phyloP scores from a whole-genome alignment of 2,329 filamentous ascomycete species.

The Aspergillus aculeatus region DNA sequence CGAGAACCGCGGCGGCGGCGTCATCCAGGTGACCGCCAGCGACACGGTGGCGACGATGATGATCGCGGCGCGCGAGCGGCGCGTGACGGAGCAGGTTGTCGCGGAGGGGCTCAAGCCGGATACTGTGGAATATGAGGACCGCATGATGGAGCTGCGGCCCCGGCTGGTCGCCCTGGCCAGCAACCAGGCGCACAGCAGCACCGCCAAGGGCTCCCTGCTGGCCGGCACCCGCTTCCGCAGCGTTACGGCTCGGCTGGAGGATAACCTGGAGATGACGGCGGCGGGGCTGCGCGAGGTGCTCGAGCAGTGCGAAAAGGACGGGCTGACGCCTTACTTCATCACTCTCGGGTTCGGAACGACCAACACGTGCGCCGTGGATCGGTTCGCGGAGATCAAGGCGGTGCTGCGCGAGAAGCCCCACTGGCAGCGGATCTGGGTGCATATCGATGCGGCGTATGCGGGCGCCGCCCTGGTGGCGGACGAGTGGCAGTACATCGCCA shows the following conservation, averaged over 20 bases:
- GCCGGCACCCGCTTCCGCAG: constrained; percentile 77
- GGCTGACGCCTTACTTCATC: constrained; percentile 81
- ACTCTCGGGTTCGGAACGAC: constrained; percentile 84
- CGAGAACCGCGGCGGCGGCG: constrained; percentile 69
- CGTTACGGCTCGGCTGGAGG: constrained; percentile 61
- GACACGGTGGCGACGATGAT: constrained; percentile 85
- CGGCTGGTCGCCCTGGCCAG: constrained; percentile 78
- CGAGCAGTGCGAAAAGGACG: constrained; percentile 63
- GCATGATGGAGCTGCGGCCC: constrained; percentile 63
- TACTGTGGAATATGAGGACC: constrained; percentile 65
- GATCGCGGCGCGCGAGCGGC: constrained; percentile 81
- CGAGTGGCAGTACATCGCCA: constrained; percentile 70
- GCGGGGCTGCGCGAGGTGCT: constrained; percentile 61
- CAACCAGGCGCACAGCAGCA: constrained; percentile 76
- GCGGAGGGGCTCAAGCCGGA: constrained; percentile 47
- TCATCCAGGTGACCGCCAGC: constrained; percentile 89
- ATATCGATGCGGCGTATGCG: constrained; percentile 91
- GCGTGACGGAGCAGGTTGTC: constrained; percentile 61
- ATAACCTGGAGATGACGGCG: constrained; percentile 71
- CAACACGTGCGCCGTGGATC: constrained; percentile 82
- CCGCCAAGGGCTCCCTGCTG: constrained; percentile 83
- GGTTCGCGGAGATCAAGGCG: constrained; percentile 67
- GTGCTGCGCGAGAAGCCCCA: constrained; percentile 46
- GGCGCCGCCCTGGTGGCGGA: constrained; percentile 79
- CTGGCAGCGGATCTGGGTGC: constrained; percentile 74